Base-by-base conservation (phyloP, 2,329 filamentous ascomycete genomes). In the Xylariomycetidae sp. region DNA sequence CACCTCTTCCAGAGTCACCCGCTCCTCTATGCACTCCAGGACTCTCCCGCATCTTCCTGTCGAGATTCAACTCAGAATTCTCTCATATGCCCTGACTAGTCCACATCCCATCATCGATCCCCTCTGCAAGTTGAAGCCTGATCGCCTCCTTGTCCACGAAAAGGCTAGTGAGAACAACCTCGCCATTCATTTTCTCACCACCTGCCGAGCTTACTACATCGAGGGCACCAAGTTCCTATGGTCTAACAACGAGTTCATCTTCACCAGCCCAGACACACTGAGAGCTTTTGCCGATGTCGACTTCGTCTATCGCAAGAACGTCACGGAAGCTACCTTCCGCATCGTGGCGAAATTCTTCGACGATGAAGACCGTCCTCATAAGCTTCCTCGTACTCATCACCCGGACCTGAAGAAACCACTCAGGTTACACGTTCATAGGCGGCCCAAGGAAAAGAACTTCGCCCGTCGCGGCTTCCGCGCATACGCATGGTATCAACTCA, bases 291-390 rank as follows among this genome's bases (percentile, higher is more conserved):
- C 61, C 30, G 66, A 70, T 18, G 53, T 77, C 22, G 55, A 61
- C 27, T 37, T 61, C 9, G 37, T 53, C 4, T 64, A 64, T 36
- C 69, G 74, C 12, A 51, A 61, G 19, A 51, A 57, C 9, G 62
- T 78, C 34, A 59, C 59, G 16, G 56, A 66, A 36, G 53, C 72
- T 45, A 74, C 60, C 17, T 56, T 77, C 25, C 70, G 74, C 26
- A 57, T 77, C 46, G 67, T 77, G 37, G 73, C 72, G 8, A 63
- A 61, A 32, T 77, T 72, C 49, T 78, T 74, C 40, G 71, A 76
- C 35, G 72, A 77, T 30, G 61, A 68, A 29, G 63, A 59, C 23
- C 56, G 57, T 11, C 41, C 38, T 13, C 68, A 68, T 41, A 63
- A 59, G 40, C 54, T 69, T 27, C 58, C 58, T 16, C 56, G 53